Evolutionary conservation across 208 protist species (phyloP).

Genomic region (Histomonas meleagridis): DNA sequence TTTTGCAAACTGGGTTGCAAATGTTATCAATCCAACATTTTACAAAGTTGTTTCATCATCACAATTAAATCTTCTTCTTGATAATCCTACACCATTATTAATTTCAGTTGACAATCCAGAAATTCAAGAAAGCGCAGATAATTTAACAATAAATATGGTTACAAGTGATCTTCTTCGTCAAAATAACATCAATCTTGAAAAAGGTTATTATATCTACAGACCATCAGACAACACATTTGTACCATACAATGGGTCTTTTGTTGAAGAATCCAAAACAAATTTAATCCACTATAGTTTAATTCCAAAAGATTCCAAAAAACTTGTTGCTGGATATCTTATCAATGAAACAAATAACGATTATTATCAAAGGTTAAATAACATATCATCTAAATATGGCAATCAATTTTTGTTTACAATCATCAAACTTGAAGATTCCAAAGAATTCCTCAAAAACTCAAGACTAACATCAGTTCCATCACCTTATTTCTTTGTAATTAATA

Average conservation of each 20-base stretch:
- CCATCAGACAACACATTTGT: background rate
- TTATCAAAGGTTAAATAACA: background rate
- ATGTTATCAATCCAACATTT: background rate
- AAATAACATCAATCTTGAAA: background rate
- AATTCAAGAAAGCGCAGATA: background rate
- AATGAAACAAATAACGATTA: background rate
- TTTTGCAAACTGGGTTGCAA: background rate
- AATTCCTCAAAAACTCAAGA: background rate
- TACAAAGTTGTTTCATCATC: background rate
- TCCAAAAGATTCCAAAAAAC: background rate
- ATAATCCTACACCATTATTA: background rate
- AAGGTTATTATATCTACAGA: background rate
- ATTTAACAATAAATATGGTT: background rate
- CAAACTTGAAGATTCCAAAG: background rate
- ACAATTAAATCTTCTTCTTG: background rate
- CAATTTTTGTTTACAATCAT: background rate
- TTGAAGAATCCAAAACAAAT: background rate
- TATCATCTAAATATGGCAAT: background rate
- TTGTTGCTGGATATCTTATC: background rate
- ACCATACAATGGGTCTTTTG: background rate
- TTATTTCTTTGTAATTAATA: conserved; percentile 11
- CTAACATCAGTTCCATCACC: background rate
- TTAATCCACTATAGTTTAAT: background rate
- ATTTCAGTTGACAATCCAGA: background rate
- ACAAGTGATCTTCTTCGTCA: background rate